Evolutionary conservation across 2,329 filamentous ascomycete species (phyloP).

Genomic region (Ilyonectria mors-panacis): DNA sequence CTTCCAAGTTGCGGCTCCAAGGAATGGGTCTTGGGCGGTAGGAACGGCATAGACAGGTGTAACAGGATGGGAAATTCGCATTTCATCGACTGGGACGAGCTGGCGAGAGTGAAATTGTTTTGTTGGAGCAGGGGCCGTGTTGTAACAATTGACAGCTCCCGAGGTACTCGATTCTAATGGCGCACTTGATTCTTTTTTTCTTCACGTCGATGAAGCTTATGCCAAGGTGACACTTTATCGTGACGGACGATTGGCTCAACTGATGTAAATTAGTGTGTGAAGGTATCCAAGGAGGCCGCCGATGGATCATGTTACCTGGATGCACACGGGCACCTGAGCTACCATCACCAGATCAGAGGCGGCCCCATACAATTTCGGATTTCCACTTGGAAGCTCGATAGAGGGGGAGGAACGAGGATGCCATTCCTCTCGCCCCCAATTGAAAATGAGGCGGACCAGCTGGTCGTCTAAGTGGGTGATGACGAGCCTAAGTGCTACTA

Average conservation of each 20-base stretch:
- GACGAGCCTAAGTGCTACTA: too few relatives aligned
- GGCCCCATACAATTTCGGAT: too few relatives aligned
- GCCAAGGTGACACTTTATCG: conserved; percentile 8
- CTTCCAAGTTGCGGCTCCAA: conserved; percentile 25
- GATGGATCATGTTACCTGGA: neutral
- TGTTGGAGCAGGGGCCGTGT: conserved; percentile 36
- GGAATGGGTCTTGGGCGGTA: conserved; percentile 34
- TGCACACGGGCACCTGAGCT: too few relatives aligned
- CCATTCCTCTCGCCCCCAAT: too few relatives aligned
- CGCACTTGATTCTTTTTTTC: conserved; percentile 43
- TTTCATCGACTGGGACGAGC: conserved; percentile 47
- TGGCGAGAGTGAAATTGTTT: conserved; percentile 44
- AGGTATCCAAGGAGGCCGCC: neutral
- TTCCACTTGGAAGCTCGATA: too few relatives aligned
- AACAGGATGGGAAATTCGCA: conserved; percentile 49
- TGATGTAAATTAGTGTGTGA: neutral
- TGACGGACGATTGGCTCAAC: neutral
- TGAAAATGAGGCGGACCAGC: too few relatives aligned
- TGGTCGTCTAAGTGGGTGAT: too few relatives aligned
- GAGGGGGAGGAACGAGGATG: too few relatives aligned
- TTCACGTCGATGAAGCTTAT: conserved; percentile 27
- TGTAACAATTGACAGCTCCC: conserved; percentile 39
- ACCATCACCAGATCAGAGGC: too few relatives aligned
- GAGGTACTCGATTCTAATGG: conserved; percentile 44
- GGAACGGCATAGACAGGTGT: conserved; percentile 50